Evolutionary conservation across 1,284 basidiomycete genomes (phyloP).

Genomic region (Pisolithus thermaeus): DNA sequence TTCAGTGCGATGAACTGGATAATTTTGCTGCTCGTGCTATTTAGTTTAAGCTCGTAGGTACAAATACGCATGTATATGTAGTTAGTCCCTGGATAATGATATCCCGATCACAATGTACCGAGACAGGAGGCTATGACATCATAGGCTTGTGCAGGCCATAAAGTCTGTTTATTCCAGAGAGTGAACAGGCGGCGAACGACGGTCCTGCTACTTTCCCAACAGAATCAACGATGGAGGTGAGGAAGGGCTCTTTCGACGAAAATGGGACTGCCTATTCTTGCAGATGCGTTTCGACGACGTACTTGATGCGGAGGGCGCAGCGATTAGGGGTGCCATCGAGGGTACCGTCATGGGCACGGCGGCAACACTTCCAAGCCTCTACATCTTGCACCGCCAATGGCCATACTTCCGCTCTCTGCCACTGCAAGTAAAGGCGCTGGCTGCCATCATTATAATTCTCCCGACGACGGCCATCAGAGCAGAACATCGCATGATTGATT

Average conservation of each 20-base stretch:
- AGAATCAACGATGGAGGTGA: constrained; percentile 17
- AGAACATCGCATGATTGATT: constrained; percentile 73
- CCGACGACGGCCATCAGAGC: constrained; percentile 72
- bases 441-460: constrained; percentile 60
- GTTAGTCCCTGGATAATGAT: not conserved
- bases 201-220: too few relatives aligned
- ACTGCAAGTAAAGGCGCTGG: constrained; percentile 69
- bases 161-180: too few relatives aligned
- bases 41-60: constrained; percentile 5
- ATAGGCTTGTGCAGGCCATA: too few relatives aligned
- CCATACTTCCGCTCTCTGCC: constrained; percentile 67
- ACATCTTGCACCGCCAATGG: constrained; percentile 51
- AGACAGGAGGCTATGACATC: too few relatives aligned
- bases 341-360: constrained; percentile 50
- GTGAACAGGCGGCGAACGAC: too few relatives aligned
- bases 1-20: too few relatives aligned
- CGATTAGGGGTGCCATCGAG: constrained; percentile 59
- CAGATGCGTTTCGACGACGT: constrained; percentile 43
- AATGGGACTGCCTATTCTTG: not conserved
- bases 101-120: not conserved
- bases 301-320: constrained; percentile 45
- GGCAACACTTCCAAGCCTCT: constrained; percentile 52
- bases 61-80: constrained; percentile 5
- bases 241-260: not conserved
- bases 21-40: too few relatives aligned